These are phyloP conservation scores for Narthecium ossifragum DNA, from an alignment of 106 monocot species.

Conservation along the genomic window DNA sequence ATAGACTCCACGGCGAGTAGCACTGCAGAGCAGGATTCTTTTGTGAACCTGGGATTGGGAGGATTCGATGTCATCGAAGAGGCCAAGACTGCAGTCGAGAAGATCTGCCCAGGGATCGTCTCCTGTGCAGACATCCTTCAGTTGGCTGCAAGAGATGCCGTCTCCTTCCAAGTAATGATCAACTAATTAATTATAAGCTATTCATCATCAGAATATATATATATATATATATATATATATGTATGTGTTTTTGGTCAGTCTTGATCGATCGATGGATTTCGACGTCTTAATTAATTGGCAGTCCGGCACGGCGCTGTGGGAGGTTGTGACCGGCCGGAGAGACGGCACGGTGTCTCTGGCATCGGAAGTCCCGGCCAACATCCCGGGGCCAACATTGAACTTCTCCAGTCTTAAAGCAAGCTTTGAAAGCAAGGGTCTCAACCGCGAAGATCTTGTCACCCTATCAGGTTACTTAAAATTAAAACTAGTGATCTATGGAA, in stretches of 20 bases:
- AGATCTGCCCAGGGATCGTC: constrained; percentile 28
- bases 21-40: constrained; percentile 30
- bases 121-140: constrained; percentile 60
- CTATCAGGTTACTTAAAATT: too few species aligned
- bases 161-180: constrained; percentile 34
- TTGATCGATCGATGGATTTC: too few species aligned
- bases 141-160: constrained; percentile 36
- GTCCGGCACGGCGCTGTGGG: neutral
- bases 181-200: too few species aligned
- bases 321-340: constrained; percentile 3
- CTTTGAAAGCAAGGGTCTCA: constrained; percentile 3
- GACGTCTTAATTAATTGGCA: too few species aligned
- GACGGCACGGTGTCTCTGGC: neutral
- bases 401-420: neutral
- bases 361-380: neutral
- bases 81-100: constrained; percentile 35
- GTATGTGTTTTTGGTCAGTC: too few species aligned
- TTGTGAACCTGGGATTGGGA: constrained; percentile 21
- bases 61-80: constrained; percentile 52
- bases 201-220: too few species aligned
- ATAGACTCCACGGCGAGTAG: constrained; percentile 21
- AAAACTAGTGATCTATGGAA: too few species aligned
- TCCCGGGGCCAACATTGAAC: constrained; percentile 1
- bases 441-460: neutral
- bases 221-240: too few species aligned